Evolutionary conservation across 2,329 filamentous ascomycete genomes (phyloP).

Genomic region (Fusarium sp.): DNA sequence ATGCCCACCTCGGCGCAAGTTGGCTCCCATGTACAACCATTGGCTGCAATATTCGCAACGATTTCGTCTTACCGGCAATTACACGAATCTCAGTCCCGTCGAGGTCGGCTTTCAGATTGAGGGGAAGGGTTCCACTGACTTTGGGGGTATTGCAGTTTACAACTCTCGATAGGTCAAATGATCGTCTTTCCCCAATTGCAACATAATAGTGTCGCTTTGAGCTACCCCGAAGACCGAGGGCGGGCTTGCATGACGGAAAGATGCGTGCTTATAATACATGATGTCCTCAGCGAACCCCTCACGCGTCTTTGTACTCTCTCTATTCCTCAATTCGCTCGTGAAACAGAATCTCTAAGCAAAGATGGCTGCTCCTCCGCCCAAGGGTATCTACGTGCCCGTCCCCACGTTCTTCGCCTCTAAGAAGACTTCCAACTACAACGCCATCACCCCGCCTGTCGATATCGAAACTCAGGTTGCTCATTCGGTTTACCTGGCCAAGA

Average conservation of each 20-base stretch:
- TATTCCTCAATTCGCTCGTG: background rate
- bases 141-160: slow-evolving; percentile 17
- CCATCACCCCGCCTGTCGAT: slow-evolving; percentile 68
- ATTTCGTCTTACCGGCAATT: background rate
- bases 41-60: background rate
- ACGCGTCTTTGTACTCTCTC: slow-evolving; percentile 1
- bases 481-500: slow-evolving; percentile 71
- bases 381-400: slow-evolving; percentile 72
- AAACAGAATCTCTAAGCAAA: background rate
- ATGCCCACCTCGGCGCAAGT: too few species aligned
- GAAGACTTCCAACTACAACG: slow-evolving; percentile 59
- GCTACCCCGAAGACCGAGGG: slow-evolving; percentile 46
- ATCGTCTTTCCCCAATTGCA: slow-evolving; percentile 23
- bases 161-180: slow-evolving; percentile 28
- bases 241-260: slow-evolving; percentile 22
- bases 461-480: slow-evolving; percentile 71
- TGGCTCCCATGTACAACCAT: background rate
- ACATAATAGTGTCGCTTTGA: slow-evolving; percentile 39
- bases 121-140: slow-evolving; percentile 26
- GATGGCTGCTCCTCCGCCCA: slow-evolving; percentile 60
- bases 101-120: background rate
- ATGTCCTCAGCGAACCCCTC: slow-evolving; percentile 36
- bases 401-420: slow-evolving; percentile 74
- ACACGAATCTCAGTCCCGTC: background rate
- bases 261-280: slow-evolving; percentile 42